Conservation (phyloP, 1,284 basidiomycete species). For the Rhodotorula mucilaginosa region DNA sequence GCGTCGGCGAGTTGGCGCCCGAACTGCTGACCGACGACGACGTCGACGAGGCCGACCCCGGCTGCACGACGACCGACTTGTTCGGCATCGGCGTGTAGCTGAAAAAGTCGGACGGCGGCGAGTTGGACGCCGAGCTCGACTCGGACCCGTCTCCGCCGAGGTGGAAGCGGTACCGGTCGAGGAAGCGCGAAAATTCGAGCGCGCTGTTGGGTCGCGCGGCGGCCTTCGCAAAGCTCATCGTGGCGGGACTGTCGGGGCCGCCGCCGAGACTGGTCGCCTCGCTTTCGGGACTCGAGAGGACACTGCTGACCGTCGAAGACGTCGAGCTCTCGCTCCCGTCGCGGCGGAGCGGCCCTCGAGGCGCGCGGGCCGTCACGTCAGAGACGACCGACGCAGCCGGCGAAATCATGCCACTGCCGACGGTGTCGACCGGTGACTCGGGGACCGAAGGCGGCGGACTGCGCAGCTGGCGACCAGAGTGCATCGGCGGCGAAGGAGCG, state of each 20-base stretch:
- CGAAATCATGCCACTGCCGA: not conserved
- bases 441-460: slow-evolving; percentile 18
- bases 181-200: slow-evolving; percentile 35
- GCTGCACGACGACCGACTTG: not conserved
- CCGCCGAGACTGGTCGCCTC: slow-evolving; percentile 27
- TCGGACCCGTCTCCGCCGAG: slow-evolving; percentile 9
- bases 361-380: not conserved
- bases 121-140: not conserved
- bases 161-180: slow-evolving; percentile 38
- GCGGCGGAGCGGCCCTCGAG: not conserved
- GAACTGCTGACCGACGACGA: not conserved
- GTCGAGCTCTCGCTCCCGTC: slow-evolving; percentile 23
- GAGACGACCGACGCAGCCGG: slow-evolving; percentile 1
- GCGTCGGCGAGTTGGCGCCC: slow-evolving; percentile 11
- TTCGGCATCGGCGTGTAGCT: not conserved
- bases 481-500: slow-evolving; percentile 19
- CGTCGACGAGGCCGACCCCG: not conserved
- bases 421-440: not conserved
- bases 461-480: slow-evolving; percentile 13
- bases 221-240: slow-evolving; percentile 7
- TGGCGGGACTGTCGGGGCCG: slow-evolving; percentile 24
- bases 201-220: slow-evolving; percentile 20
- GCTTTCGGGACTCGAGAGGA: slow-evolving; percentile 27
- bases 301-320: slow-evolving; percentile 12
- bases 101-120: slow-evolving; percentile 7